Conservation (phyloP, 768 basidiomycete genomes). For the Sistotremastrum niveocremeum region DNA sequence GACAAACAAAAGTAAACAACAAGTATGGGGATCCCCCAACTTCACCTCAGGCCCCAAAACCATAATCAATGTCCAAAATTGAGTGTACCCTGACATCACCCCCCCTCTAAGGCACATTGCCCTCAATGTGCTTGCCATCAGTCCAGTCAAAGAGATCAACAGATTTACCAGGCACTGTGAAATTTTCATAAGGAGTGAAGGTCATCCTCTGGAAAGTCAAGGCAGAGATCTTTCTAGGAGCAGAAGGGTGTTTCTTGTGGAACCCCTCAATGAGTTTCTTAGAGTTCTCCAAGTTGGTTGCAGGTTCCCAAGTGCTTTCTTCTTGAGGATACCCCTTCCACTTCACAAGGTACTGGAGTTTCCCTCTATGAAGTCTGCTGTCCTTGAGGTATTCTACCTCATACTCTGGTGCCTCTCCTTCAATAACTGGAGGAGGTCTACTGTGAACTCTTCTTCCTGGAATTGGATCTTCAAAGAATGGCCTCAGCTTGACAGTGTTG, state of each 20-base stretch:
- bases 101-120: slow-evolving; percentile 4
- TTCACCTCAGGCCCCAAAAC: too few relatives aligned
- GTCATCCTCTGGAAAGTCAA: slow-evolving; percentile 1
- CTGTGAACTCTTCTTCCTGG: slow-evolving; percentile 5
- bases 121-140: not conserved
- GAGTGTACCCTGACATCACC: slow-evolving; percentile 6
- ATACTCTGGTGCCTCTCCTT: slow-evolving; percentile 4
- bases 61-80: too few relatives aligned
- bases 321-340: slow-evolving; percentile 14
- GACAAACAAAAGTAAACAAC: too few relatives aligned
- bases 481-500: slow-evolving; percentile 8
- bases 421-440: slow-evolving; percentile 5
- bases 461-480: slow-evolving; percentile 5
- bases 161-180: not conserved
- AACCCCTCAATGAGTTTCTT: slow-evolving; percentile 1
- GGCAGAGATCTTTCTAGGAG: slow-evolving; percentile 1
- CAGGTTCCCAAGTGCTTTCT: slow-evolving; percentile 10
- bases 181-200: not conserved
- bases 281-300: not conserved
- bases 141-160: slow-evolving; percentile 2
- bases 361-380: not conserved
- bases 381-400: slow-evolving; percentile 14
- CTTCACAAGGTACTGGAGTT: slow-evolving; percentile 14
- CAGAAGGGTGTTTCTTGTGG: slow-evolving; percentile 5
- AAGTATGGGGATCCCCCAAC: too few relatives aligned